Percentiles rank a stretch among this genome's conserved stretches.
Conservation (phyloP, 352 stramenopile genomes). For the Pythium periplocum region DNA sequence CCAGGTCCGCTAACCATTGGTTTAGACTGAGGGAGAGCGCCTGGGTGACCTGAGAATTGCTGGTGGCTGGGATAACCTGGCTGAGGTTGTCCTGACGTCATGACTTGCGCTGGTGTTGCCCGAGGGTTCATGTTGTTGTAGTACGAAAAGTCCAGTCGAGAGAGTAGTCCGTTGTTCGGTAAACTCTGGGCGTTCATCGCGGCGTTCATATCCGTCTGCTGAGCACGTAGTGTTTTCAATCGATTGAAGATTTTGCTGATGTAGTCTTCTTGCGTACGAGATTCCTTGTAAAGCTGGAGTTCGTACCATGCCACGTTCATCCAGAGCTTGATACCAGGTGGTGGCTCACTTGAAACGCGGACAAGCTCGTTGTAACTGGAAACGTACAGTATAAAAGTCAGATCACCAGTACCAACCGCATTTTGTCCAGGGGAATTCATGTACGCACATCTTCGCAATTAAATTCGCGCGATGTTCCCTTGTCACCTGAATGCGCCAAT, state of each 20-base stretch:
- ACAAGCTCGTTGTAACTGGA: slow-evolving; percentile 81
- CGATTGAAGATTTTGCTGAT: slow-evolving; percentile 87
- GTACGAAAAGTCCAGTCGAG: slow-evolving; percentile 67
- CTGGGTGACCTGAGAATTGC: slow-evolving; percentile 32
- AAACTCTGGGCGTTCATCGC: slow-evolving; percentile 56
- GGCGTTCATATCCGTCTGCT: slow-evolving; percentile 70
- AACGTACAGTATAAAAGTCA: slow-evolving; percentile 5
- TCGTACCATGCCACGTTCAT: slow-evolving; percentile 87
- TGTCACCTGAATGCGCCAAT: slow-evolving; percentile 82
- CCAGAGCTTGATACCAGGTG: slow-evolving; percentile 79
- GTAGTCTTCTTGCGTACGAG: slow-evolving; percentile 79
- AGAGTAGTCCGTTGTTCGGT: slow-evolving; percentile 68
- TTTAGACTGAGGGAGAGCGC: slow-evolving; percentile 14
- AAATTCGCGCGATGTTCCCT: slow-evolving; percentile 77
- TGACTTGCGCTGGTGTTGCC: slow-evolving; percentile 9
- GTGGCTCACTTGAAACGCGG: slow-evolving; percentile 69
- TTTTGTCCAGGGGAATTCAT: neutral
- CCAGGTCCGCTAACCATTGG: slow-evolving; percentile 10
- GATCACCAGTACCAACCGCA: neutral
- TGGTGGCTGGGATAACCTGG: slow-evolving; percentile 35
- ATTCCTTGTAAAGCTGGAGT: slow-evolving; percentile 80
- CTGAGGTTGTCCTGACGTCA: slow-evolving; percentile 18
- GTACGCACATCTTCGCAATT: slow-evolving; percentile 78
- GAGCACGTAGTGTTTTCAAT: slow-evolving; percentile 65
- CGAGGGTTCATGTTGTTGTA: slow-evolving; percentile 65